These are phyloP conservation scores for Debaryomycetaceae sp. DNA, from an alignment of 1,139 yeast species.

Conservation along the genomic window DNA sequence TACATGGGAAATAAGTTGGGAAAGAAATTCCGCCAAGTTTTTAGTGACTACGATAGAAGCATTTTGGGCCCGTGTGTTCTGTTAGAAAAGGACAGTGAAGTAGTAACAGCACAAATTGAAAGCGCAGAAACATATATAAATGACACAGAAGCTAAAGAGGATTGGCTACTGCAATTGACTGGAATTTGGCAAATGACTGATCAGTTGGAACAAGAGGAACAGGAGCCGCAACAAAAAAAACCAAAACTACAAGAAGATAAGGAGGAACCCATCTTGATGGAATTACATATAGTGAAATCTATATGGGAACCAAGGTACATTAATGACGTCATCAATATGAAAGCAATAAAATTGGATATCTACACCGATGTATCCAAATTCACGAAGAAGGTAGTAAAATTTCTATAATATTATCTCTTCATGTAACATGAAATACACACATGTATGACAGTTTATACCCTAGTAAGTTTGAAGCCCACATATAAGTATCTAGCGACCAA, in stretches of 20 bases:
- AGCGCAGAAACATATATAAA: slow-evolving; percentile 32
- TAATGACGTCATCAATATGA: slow-evolving; percentile 22
- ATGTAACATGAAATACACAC: not conserved
- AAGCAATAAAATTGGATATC: slow-evolving; percentile 32
- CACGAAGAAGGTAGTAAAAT: slow-evolving; percentile 16
- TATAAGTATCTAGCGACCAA: slow-evolving; percentile 22
- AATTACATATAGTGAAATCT: slow-evolving; percentile 29
- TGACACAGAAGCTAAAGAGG: slow-evolving; percentile 32
- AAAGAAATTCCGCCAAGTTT: slow-evolving; percentile 22
- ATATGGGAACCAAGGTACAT: slow-evolving; percentile 32
- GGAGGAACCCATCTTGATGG: slow-evolving; percentile 35
- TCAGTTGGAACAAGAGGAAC: not conserved
- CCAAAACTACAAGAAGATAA: slow-evolving; percentile 12
- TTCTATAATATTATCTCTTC: slow-evolving; percentile 12
- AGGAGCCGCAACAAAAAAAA: slow-evolving; percentile 9
- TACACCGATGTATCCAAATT: slow-evolving; percentile 23
- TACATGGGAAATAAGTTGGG: slow-evolving; percentile 25
- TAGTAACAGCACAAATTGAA: slow-evolving; percentile 24
- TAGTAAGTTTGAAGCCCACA: slow-evolving; percentile 15
- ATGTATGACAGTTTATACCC: slow-evolving; percentile 6
- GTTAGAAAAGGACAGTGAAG: slow-evolving; percentile 14
- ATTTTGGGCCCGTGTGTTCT: slow-evolving; percentile 19
- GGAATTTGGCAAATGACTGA: slow-evolving; percentile 8
- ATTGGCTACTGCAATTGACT: slow-evolving; percentile 33
- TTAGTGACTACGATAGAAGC: slow-evolving; percentile 20